Conservation (phyloP, 129 eudicot species). For the Lactuca saligna region DNA sequence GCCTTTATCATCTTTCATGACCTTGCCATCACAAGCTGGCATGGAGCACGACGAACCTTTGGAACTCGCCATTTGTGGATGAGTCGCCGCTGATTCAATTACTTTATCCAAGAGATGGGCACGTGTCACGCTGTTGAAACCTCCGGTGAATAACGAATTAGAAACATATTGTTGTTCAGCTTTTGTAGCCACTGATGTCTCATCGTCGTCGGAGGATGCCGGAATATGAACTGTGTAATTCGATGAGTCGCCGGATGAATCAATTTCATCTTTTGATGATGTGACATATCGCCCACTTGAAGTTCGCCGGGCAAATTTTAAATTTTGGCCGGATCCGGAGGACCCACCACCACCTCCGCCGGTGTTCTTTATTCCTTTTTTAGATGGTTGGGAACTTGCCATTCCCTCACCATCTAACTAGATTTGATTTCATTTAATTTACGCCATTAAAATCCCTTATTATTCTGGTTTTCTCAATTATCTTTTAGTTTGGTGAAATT, state of each 20-base stretch:
- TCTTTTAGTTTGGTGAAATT: slow-evolving; percentile 9
- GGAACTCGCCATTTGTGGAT: slow-evolving; percentile 77
- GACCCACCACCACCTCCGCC: slow-evolving; percentile 26
- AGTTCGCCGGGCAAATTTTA: slow-evolving; percentile 82
- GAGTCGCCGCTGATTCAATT: slow-evolving; percentile 65
- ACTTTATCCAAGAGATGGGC: slow-evolving; percentile 90
- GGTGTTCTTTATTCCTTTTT: slow-evolving; percentile 43
- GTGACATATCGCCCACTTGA: slow-evolving; percentile 82
- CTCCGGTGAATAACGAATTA: slow-evolving; percentile 79
- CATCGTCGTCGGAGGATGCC: slow-evolving; percentile 70
- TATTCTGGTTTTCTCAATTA: slow-evolving; percentile 4
- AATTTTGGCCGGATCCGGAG: slow-evolving; percentile 49
- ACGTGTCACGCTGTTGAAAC: slow-evolving; percentile 89
- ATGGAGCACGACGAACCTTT: slow-evolving; percentile 68
- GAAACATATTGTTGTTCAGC: slow-evolving; percentile 93
- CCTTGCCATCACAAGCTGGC: slow-evolving; percentile 80
- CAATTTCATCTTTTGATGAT: slow-evolving; percentile 66
- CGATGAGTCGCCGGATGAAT: slow-evolving; percentile 55
- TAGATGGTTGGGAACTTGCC: slow-evolving; percentile 61
- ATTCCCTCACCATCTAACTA: slow-evolving; percentile 35
- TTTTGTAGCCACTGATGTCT: slow-evolving; percentile 69
- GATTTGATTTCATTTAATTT: slow-evolving; percentile 12
- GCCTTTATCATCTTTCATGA: slow-evolving; percentile 83
- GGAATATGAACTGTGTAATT: slow-evolving; percentile 89
- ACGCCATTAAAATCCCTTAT: neutral